Evolutionary conservation across 2,329 filamentous ascomycete genomes (phyloP), one percentile per base, ranked within the genome.

Genomic region (Ceratocystis papillata): DNA sequence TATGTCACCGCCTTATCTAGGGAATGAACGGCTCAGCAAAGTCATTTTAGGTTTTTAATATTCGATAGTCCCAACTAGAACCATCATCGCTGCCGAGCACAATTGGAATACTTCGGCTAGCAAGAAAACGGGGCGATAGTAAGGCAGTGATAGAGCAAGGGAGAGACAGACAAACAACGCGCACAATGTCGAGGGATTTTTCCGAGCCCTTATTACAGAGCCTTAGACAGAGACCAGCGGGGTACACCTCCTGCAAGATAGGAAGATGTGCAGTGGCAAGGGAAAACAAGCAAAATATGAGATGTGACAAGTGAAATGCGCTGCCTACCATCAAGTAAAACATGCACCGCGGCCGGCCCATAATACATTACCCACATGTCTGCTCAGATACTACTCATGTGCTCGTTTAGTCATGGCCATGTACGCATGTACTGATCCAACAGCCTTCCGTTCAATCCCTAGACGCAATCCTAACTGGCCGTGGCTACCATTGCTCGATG

Each of bases 271-370:
- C 41, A 45, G 37, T 30, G 33, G 25, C 25, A 63, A 63, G 45
- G 41, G 8, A 22, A 50, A 46, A 48, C 10, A 20, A 17, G 20
- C 41, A 63, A 46, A 63, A 63, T 63, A 15, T 63, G 61, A 63
- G 22, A 63, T 63, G 61, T 63, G 61, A 63, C 30, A 17, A 5
- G 41, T 15, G 37, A 41, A 41, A 41, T 41, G 37, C 37, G 10
- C 37, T 41, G 37, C 37, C 37, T 41, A 15, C 37, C 3, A 15
- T 41, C 37, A 33, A 48, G 37, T 8, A 22, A 22, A 55, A 55
- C 5, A 20, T 25, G 25, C 12, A 28, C 17, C 20, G 28, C 22
- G 28, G 37, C 22, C 53, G 22, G 53, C 15, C 53, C 25, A 57
- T 57, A 57, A 30, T 25, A 57, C 53, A 28, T 28, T 33, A 57